Percentiles rank a stretch among this genome's conserved stretches.
Conservation (phyloP, 768 basidiomycete genomes). For the Dioszegia crocea region DNA sequence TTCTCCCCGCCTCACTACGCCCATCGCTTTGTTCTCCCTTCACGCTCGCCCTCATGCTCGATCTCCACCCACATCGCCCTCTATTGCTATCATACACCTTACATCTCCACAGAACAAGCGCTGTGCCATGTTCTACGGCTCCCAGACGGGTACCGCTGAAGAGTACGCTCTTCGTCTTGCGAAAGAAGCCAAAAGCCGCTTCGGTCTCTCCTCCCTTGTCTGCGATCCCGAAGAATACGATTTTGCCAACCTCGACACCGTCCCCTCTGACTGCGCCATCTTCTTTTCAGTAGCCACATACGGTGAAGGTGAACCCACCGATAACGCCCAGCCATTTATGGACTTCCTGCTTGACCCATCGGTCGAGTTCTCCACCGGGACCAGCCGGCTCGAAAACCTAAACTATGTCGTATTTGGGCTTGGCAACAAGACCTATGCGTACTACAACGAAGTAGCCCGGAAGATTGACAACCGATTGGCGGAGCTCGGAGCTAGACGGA, state of each 20-base stretch:
- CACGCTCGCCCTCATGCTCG: not conserved
- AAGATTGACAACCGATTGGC: slow-evolving; percentile 69
- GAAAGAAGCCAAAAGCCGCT: slow-evolving; percentile 95
- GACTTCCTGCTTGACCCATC: slow-evolving; percentile 82
- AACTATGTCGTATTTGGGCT: slow-evolving; percentile 94
- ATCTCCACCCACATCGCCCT: no score
- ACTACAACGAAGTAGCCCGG: slow-evolving; percentile 86
- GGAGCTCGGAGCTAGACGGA: slow-evolving; percentile 75
- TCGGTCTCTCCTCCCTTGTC: slow-evolving; percentile 88
- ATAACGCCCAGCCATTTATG: slow-evolving; percentile 92
- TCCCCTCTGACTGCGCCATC: slow-evolving; percentile 79
- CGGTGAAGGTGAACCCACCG: slow-evolving; percentile 97
- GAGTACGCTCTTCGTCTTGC: slow-evolving; percentile 94
- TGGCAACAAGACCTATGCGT: slow-evolving; percentile 72
- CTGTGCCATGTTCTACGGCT: slow-evolving; percentile 81
- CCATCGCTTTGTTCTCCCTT: not conserved
- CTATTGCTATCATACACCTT: no score
- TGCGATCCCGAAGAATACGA: slow-evolving; percentile 99
- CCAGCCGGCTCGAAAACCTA: slow-evolving; percentile 68
- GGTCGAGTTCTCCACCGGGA: slow-evolving; percentile 71
- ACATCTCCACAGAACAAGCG: slow-evolving; percentile 23
- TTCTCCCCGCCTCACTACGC: not conserved
- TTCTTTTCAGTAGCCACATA: slow-evolving; percentile 98
- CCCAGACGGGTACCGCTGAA: slow-evolving; percentile 97
- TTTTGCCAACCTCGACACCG: slow-evolving; percentile 87